Percentiles rank a stretch among this genome's conserved stretches.
phyloP scores from a whole-genome alignment of 192 early-diverging fungal species.

The Backusella circina region DNA sequence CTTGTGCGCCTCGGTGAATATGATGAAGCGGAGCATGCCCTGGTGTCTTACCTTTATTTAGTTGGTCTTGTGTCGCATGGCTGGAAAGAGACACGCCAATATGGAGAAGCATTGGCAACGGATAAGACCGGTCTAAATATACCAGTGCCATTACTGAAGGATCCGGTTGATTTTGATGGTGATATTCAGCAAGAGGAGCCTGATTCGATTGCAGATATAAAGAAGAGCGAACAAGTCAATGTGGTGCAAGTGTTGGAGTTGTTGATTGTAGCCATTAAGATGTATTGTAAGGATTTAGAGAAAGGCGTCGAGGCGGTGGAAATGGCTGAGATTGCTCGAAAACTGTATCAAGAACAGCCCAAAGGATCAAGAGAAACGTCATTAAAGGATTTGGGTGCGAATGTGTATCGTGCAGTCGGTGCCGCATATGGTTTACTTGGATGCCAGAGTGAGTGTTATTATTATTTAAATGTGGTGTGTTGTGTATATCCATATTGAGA shows the following conservation, averaged over 20 bases:
- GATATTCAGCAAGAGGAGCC: background rate
- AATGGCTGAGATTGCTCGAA: slow-evolving; percentile 26
- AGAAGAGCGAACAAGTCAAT: slow-evolving; percentile 25
- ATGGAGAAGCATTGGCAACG: slow-evolving; percentile 10
- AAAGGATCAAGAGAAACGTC: background rate
- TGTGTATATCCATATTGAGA: background rate
- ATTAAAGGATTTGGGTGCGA: background rate
- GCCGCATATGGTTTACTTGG: slow-evolving; percentile 37
- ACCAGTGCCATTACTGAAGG: slow-evolving; percentile 4
- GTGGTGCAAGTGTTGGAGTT: slow-evolving; percentile 15
- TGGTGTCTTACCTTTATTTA: slow-evolving; percentile 59
- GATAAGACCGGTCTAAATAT: slow-evolving; percentile 17
- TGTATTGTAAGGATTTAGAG: slow-evolving; percentile 35
- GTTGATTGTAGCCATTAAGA: slow-evolving; percentile 40
- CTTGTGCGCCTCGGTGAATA: slow-evolving; percentile 65
- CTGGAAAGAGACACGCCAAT: slow-evolving; percentile 13
- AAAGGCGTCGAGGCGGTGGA: slow-evolving; percentile 23
- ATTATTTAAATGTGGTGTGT: background rate
- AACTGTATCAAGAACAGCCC: slow-evolving; percentile 6
- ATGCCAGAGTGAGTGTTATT: slow-evolving; percentile 31
- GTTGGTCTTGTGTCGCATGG: slow-evolving; percentile 35
- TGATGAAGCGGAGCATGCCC: slow-evolving; percentile 69
- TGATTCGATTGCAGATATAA: slow-evolving; percentile 12
- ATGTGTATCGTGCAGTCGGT: slow-evolving; percentile 31
- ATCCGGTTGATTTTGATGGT: background rate